Base-by-base conservation (phyloP, 2,329 filamentous ascomycete genomes). In the Nothophaeocryptopus gaeumannii region DNA sequence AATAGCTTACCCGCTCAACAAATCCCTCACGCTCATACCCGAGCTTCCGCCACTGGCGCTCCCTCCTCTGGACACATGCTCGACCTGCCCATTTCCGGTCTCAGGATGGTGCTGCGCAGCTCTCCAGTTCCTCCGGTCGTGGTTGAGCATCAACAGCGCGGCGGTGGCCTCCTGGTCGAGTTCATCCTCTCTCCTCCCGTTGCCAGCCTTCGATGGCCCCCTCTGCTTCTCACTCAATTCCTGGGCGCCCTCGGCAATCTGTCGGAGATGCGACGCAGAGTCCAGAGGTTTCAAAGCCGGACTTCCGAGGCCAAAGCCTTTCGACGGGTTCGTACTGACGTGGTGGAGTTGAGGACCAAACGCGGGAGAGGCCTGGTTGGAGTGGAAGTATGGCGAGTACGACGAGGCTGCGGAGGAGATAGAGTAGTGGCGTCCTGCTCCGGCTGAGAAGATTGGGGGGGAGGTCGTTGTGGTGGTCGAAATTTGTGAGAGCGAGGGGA, bases 111-210 rank as follows among this genome's bases (percentile, higher is more conserved):
- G 50, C 14, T 49, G 50, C 20, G 55, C 47, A 43, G 48, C 59
- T 51, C 58, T 63, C 72, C 73, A 75, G 47, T 64, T 71, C 10
- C 54, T 35, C 37, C 88, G 80, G 66, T 93, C 89, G 46, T 78
- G 83, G 58, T 91, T 95, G 51, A 96, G 74, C 90, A 96, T 95
- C 67, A 96, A 70, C 59, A 96, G 69, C 2, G 90, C 91, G 10
- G 89, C 85, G 7, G 89, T 93, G 1, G 89, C 91, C 67, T 93
- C 89, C 53, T 90, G 85, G 37, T 78, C 74, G 29, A 74, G 67
- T 60, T 72, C 60, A 39, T 67, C 54, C 38, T 67, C 63, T 15
- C 54, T 64, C 14, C 61, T 53, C 4, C 47, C 50, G 7, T 26
- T 26, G 20, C 20, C 20, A 9, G 15, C 37, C 20, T 59, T 57